Evolutionary conservation across 163 green algal genomes (phyloP), one percentile per base, ranked within the genome.

Genomic region (Prototheca cutis): DNA sequence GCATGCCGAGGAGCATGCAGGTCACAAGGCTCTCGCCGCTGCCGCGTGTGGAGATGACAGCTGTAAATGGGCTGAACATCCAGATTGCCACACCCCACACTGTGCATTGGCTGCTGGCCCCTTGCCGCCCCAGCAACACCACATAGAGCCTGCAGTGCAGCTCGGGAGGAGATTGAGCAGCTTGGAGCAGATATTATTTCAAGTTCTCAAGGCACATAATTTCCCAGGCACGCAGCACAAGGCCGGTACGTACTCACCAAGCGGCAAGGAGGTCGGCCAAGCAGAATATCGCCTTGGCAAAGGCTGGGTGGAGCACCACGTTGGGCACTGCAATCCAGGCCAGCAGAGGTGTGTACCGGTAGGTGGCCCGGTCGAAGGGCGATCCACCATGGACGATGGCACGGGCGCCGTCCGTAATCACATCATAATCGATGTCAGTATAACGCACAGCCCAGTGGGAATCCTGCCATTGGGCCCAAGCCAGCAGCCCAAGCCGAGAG

Each of bases 341-440:
- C 4, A 97, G 68, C 25, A 97, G 66, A 0, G 90, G 90, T 21
- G 78, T 86, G 75, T 97, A 97, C 7, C 90, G 77, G 53, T 93
- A 97, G 4, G 86, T 94, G 36, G 64, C 66, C 40, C 85, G 77
- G 3, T 81, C 32, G 48, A 81, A 92, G 5, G 83, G 84, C 7
- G 75, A 85, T 13, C 51, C 31, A 4, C 81, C 82, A 27, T 40
- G 27, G 6, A 36, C 32, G n/a, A 71, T 33, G 31, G 64, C 71
- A 6, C 15, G 25, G 3, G 77, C 77, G 24, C 68, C 82, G 62
- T 89, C 82, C 6, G 65, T 80, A 45, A 49, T 25, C 6, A 89
- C 81, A 6, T 66, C 48, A 59, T 97, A 97, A 58, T 97, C 90
- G n/a, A 97, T 86, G 56, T 97, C 90, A 0, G 90, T 97, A 70